Base-by-base conservation (phyloP, 352 stramenopile genomes). In the Peronospora destructor region DNA sequence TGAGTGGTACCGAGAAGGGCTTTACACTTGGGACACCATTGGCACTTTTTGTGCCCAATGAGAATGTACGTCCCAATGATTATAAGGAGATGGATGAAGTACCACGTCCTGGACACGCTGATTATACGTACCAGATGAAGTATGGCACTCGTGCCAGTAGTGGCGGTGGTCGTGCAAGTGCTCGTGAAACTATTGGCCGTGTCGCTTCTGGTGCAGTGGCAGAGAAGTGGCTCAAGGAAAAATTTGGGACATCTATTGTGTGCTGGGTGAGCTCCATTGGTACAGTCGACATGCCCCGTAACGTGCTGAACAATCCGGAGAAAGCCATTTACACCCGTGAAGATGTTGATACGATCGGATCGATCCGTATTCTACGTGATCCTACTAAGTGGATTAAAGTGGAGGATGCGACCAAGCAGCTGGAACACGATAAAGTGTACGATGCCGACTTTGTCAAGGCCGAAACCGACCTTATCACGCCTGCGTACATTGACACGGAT, bases 61-160 rank as follows among this genome's bases (percentile, higher is more conserved):
- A 98, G 61, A 97, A 99, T 81, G 94, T 98, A 49, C 84, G 94
- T 39, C 94, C 88, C 2, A 68, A 87, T 19, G 95, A 98, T 54
- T 97, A 98, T 61, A 98, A 98, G 68, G 95, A 98, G 51, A 98
- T 98, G 92, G 91, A 82, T 51, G 71, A 87, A 3, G 81, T 94
- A 19, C 84, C 85, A 10, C 81, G 85, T 25, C 95, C 95, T 9
- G 94, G 86, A 21, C 96, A 99, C 71, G 96, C 96, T 7, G 96
- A 99, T 77, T 97, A 97, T 48, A 98, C 95, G 49, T 99, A 99
- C 73, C 95, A 99, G 85, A 94, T 97, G 71, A 99, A 99, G 72
- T 99, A 99, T 68, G 96, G 96, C 55, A 96, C 97, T 37, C 88
- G 95, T 41, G 95, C 96, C 7, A 93, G 97, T 57, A 97, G 92